Evolutionary conservation across 2,329 filamentous ascomycete genomes (phyloP).

Genomic region (Diatrype stigma): DNA sequence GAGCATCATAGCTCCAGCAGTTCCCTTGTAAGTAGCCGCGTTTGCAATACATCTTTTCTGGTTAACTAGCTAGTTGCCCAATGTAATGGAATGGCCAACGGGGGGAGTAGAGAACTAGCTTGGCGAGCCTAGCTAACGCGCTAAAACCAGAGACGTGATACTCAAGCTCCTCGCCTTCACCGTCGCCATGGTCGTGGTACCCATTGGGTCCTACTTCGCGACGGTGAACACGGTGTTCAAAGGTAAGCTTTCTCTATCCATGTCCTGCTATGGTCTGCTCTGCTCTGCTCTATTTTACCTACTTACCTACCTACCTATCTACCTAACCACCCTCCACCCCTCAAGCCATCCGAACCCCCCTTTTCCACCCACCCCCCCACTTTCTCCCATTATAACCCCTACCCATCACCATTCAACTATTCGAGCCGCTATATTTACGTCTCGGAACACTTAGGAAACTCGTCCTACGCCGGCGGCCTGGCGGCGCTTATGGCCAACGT

Average conservation of each 20-base stretch:
- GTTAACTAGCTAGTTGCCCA: no score
- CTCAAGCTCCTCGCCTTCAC: slow-evolving; percentile 88
- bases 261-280: no score
- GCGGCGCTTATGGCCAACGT: slow-evolving; percentile 90
- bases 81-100: background rate
- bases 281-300: no score
- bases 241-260: slow-evolving; percentile 47
- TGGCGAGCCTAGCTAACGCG: background rate
- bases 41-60: no score
- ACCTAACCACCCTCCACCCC: background rate
- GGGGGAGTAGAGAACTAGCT: slow-evolving; percentile 1
- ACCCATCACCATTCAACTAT: no score
- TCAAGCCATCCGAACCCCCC: background rate
- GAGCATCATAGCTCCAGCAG: slow-evolving; percentile 69
- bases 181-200: slow-evolving; percentile 81
- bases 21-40: slow-evolving; percentile 76
- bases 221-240: slow-evolving; percentile 72
- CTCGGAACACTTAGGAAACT: slow-evolving; percentile 60
- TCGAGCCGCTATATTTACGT: no score
- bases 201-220: slow-evolving; percentile 85
- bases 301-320: background rate
- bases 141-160: slow-evolving; percentile 70
- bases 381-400: no score
- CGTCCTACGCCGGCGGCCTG: slow-evolving; percentile 78
- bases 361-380: background rate